A percentile compares a stretch with the other conserved stretches of the same genome.
These are phyloP conservation scores for Teunomyces gatunensis DNA, from an alignment of 805 yeast species.

Conservation along the genomic window DNA sequence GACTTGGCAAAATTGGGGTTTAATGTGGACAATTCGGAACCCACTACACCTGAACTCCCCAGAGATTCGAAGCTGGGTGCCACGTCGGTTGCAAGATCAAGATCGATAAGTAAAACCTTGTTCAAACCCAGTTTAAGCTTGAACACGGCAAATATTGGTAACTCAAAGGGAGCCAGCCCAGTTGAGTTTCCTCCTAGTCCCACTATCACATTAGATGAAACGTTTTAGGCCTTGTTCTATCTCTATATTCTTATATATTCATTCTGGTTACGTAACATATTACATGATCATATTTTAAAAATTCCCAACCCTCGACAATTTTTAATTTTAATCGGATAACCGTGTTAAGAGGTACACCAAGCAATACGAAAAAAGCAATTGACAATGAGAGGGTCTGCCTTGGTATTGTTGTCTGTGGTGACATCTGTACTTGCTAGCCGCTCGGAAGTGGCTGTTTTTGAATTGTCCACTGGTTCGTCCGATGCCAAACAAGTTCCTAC, in stretches of 20 bases:
- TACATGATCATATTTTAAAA: not conserved
- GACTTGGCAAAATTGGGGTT: constrained; percentile 33
- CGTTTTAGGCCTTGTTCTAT: constrained; percentile 10
- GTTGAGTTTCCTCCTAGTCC: constrained; percentile 23
- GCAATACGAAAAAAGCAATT: not conserved
- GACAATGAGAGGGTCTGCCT: constrained; percentile 6
- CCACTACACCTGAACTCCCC: constrained; percentile 16
- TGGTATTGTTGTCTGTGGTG: constrained; percentile 6
- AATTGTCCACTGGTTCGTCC: constrained; percentile 4
- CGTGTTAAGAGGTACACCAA: not conserved
- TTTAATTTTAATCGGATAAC: not conserved
- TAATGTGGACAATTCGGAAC: constrained; percentile 21
- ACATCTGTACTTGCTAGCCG: constrained; percentile 4
- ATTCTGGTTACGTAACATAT: not conserved
- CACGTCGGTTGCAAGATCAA: constrained; percentile 15
- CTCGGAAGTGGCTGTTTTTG: constrained; percentile 9
- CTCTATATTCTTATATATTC: not conserved
- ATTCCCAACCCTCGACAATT: not conserved
- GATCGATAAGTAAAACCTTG: constrained; percentile 34
- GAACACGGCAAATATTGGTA: constrained; percentile 9
- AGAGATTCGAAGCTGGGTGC: constrained; percentile 15
- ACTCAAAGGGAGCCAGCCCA: not conserved
- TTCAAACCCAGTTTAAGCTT: constrained; percentile 32
- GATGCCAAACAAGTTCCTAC: constrained; percentile 1
- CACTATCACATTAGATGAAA: constrained; percentile 39